Evolutionary conservation across 495 filamentous ascomycete genomes (phyloP).

Genomic region (Schizothecium vesticola): DNA sequence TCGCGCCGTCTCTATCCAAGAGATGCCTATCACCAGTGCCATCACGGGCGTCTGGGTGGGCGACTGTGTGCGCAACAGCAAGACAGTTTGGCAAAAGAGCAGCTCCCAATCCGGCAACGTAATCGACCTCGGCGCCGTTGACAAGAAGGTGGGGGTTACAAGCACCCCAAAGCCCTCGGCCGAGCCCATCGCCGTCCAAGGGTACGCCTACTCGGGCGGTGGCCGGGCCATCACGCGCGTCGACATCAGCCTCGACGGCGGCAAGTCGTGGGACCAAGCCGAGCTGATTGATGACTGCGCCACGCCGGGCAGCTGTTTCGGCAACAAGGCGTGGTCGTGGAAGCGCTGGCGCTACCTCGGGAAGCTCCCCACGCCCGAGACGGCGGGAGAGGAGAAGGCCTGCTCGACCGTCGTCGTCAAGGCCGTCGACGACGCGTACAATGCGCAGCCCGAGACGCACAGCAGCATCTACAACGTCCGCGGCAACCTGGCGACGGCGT

Average conservation of each 20-base stretch:
- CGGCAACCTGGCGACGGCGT: conserved; percentile 51
- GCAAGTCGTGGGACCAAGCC: conserved; percentile 49
- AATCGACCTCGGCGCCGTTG: conserved; percentile 17
- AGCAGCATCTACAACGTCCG: conserved; percentile 49
- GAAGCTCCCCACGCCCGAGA: conserved; percentile 9
- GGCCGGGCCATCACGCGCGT: conserved; percentile 50
- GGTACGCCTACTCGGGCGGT: conserved; percentile 58
- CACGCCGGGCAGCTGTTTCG: conserved; percentile 21
- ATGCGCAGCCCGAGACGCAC: conserved; percentile 50
- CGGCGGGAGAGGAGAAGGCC: conserved; percentile 4
- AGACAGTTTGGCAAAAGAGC: conserved; percentile 38
- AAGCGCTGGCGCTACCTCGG: conserved; percentile 45
- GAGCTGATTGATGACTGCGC: conserved; percentile 40
- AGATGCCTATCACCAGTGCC: conserved; percentile 56
- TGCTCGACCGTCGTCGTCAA: conserved; percentile 49
- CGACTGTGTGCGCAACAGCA: conserved; percentile 49
- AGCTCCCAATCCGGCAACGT: not conserved
- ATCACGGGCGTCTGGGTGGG: conserved; percentile 40
- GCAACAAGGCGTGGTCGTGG: conserved; percentile 51
- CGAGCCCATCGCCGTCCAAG: conserved; percentile 41
- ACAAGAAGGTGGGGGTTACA: conserved; percentile 18
- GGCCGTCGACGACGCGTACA: conserved; percentile 53
- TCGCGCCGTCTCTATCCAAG: conserved; percentile 48
- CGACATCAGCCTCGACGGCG: conserved; percentile 52
- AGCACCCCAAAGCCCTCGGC: conserved; percentile 1